A percentile compares a stretch with the other conserved stretches of the same genome.
Conservation (phyloP, 1,284 basidiomycete species). For the Irpex rosettiformis region DNA sequence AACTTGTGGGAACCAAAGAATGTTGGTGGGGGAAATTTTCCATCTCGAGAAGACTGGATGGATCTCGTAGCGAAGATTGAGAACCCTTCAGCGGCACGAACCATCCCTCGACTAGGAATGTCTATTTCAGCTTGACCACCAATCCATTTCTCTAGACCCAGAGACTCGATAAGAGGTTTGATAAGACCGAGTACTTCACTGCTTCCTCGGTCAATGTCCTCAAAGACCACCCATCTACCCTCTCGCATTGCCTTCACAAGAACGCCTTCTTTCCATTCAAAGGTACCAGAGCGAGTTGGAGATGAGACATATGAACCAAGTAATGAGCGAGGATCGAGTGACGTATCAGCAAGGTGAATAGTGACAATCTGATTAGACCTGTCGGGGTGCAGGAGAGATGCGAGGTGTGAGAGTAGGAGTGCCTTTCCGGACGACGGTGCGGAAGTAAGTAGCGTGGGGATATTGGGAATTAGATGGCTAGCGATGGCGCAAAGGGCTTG, state of each 20-base stretch:
- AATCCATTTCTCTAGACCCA: slow-evolving; percentile 72
- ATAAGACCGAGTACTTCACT: slow-evolving; percentile 84
- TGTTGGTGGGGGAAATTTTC: slow-evolving; percentile 45
- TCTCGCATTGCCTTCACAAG: slow-evolving; percentile 88
- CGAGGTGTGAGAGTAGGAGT: slow-evolving; percentile 77
- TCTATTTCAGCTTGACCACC: slow-evolving; percentile 71
- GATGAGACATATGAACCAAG: slow-evolving; percentile 95
- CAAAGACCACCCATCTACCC: slow-evolving; percentile 92
- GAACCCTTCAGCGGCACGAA: slow-evolving; percentile 74
- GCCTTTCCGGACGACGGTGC: slow-evolving; percentile 91
- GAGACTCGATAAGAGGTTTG: slow-evolving; percentile 79
- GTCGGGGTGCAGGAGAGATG: slow-evolving; percentile 58
- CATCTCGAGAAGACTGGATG: slow-evolving; percentile 39
- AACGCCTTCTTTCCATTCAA: slow-evolving; percentile 96
- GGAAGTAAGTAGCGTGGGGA: slow-evolving; percentile 86
- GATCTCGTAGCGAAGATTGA: slow-evolving; percentile 83
- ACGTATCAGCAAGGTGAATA: slow-evolving; percentile 92
- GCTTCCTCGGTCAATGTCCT: slow-evolving; percentile 90
- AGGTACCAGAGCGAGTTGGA: slow-evolving; percentile 79
- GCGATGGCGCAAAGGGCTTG: slow-evolving; percentile 63
- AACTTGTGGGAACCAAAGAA: slow-evolving; percentile 88
- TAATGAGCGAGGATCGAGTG: slow-evolving; percentile 90
- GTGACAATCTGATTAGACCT: slow-evolving; percentile 64
- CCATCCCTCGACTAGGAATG: slow-evolving; percentile 64
- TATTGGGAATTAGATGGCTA: slow-evolving; percentile 59